Conservation (phyloP, 106 monocot species). For the Dioscorea alata region DNA sequence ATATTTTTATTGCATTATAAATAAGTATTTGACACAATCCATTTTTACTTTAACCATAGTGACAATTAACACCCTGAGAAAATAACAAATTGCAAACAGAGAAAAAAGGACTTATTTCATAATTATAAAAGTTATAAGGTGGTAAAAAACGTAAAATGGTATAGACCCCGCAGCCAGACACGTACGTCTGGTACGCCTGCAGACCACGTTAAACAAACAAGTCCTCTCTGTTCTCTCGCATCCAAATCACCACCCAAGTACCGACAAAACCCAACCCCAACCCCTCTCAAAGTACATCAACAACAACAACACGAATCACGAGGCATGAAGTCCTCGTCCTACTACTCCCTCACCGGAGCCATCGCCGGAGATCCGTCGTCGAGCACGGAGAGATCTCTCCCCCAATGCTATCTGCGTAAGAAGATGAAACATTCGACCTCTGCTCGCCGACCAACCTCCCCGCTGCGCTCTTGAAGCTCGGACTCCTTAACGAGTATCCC, state of each 20-base stretch:
- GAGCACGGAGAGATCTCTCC: slow-evolving; percentile 90
- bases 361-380: slow-evolving; percentile 72
- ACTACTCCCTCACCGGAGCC: slow-evolving; percentile 42
- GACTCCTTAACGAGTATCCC: slow-evolving; percentile 43
- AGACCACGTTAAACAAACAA: too few species aligned
- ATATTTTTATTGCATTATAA: too few species aligned
- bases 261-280: not conserved
- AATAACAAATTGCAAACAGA: too few species aligned
- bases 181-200: too few species aligned
- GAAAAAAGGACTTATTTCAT: too few species aligned
- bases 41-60: too few species aligned
- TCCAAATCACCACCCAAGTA: not conserved
- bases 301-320: not conserved
- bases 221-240: too few species aligned
- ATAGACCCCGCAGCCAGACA: too few species aligned
- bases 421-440: slow-evolving; percentile 62
- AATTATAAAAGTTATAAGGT: too few species aligned
- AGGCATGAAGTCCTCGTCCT: not conserved
- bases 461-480: slow-evolving; percentile 76
- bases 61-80: too few species aligned
- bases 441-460: slow-evolving; percentile 57
- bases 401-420: slow-evolving; percentile 49
- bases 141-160: too few species aligned
- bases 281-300: not conserved
- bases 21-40: too few species aligned